Conservation (phyloP, 345 rosid genomes). For the Microthlaspi erraticum region DNA sequence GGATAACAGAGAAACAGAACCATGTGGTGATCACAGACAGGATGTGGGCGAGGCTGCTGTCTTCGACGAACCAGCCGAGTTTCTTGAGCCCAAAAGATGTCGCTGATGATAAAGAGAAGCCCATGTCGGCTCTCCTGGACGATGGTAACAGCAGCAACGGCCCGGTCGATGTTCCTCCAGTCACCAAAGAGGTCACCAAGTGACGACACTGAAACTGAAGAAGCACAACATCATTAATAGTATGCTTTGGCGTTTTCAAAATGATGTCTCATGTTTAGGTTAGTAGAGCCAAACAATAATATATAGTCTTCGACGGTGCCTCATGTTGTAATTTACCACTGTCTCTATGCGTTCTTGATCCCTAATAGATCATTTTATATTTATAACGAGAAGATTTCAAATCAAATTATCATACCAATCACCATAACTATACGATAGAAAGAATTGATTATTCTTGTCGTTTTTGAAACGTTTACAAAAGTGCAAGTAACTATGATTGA, state of each 20-base stretch:
- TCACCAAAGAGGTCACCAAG: conserved; percentile 40
- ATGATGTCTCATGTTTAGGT: neutral
- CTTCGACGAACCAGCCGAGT: conserved; percentile 84
- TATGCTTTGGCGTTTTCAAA: neutral
- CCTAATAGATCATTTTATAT: too few species aligned
- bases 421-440: too few species aligned
- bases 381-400: too few species aligned
- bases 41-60: conserved; percentile 84
- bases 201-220: conserved; percentile 20
- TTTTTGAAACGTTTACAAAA: too few species aligned
- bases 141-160: conserved; percentile 43
- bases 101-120: conserved; percentile 30
- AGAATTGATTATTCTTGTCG: too few species aligned
- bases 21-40: conserved; percentile 75
- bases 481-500: too few species aligned
- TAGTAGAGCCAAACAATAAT: neutral
- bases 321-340: neutral
- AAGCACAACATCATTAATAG: neutral
- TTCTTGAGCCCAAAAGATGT: conserved; percentile 52
- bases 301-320: too few species aligned
- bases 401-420: too few species aligned
- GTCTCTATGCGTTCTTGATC: neutral
- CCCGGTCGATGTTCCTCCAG: conserved; percentile 37
- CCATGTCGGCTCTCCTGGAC: conserved; percentile 36
- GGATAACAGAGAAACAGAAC: conserved; percentile 64